A percentile compares a stretch with the other conserved stretches of the same genome.
Evolutionary conservation across 805 yeast species (phyloP).

Genomic region (Candida ortonii): DNA sequence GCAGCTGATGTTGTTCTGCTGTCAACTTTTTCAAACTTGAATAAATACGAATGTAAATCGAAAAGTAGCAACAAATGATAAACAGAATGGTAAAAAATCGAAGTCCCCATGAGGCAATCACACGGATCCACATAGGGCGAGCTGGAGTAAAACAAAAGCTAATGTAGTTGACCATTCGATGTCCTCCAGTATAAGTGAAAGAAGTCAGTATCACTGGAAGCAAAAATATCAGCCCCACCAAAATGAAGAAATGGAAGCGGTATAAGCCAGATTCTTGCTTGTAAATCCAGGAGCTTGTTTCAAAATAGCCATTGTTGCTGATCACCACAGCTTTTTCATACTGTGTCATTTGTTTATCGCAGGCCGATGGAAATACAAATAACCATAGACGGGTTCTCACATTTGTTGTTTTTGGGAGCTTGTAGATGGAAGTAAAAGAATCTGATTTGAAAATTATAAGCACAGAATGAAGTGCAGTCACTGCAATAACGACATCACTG

Average conservation of each 20-base stretch:
- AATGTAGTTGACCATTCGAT: slow-evolving; percentile 14
- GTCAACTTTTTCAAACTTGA: slow-evolving; percentile 11
- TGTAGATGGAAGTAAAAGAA: too few relatives aligned
- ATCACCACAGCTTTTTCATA: slow-evolving; percentile 8
- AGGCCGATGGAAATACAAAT: neutral
- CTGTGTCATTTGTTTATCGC: slow-evolving; percentile 4
- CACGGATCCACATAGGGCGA: slow-evolving; percentile 18
- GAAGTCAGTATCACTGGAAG: slow-evolving; percentile 14
- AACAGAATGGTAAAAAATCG: slow-evolving; percentile 11
- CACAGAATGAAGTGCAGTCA: slow-evolving; percentile 20
- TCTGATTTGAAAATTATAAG: slow-evolving; percentile 12
- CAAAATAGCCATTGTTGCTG: slow-evolving; percentile 16
- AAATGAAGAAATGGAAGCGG: slow-evolving; percentile 9
- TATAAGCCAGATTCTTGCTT: slow-evolving; percentile 20
- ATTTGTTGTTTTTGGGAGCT: neutral
- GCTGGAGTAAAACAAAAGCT: slow-evolving; percentile 18
- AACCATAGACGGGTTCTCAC: neutral
- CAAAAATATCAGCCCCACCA: slow-evolving; percentile 2
- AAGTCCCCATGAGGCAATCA: slow-evolving; percentile 19
- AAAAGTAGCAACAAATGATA: slow-evolving; percentile 17
- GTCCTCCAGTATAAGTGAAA: slow-evolving; percentile 9
- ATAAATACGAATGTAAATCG: slow-evolving; percentile 20
- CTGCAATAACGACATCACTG: slow-evolving; percentile 17
- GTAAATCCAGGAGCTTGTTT: slow-evolving; percentile 10
- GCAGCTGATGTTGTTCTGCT: slow-evolving; percentile 11